These are phyloP conservation scores for Blastobotrys serpentis DNA, from an alignment of 1,139 yeast species.

Conservation along the genomic window DNA sequence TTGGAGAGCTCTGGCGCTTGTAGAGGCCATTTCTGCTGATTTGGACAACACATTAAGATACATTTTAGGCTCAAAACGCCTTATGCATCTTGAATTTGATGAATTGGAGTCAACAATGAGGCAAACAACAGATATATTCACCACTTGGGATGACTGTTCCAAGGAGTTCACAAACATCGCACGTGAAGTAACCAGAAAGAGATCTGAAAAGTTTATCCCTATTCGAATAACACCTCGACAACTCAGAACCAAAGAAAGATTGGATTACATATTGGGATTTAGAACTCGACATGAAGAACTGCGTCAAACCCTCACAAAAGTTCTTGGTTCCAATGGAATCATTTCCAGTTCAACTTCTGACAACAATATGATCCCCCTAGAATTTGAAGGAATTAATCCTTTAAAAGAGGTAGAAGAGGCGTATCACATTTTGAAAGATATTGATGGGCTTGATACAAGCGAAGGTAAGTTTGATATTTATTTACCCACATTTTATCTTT, in stretches of 20 bases:
- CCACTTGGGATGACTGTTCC: constrained; percentile 50
- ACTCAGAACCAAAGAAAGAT: constrained; percentile 46
- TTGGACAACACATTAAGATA: constrained; percentile 21
- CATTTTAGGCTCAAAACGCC: constrained; percentile 28
- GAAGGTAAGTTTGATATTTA: constrained; percentile 32
- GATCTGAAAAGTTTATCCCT: constrained; percentile 70
- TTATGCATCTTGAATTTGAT: constrained; percentile 42
- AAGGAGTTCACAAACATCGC: constrained; percentile 60
- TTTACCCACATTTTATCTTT: background rate
- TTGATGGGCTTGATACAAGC: constrained; percentile 44
- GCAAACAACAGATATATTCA: constrained; percentile 38
- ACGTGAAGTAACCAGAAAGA: constrained; percentile 71
- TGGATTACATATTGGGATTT: constrained; percentile 48
- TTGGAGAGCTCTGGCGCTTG: constrained; percentile 58
- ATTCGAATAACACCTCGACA: constrained; percentile 57
- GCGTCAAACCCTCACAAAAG: constrained; percentile 39
- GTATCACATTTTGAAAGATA: constrained; percentile 41
- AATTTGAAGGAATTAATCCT: constrained; percentile 33
- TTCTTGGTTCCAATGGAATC: constrained; percentile 29
- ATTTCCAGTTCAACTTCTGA: constrained; percentile 29
- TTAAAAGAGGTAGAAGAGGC: constrained; percentile 44
- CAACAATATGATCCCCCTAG: constrained; percentile 19
- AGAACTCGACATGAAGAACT: constrained; percentile 58
- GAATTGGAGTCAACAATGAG: constrained; percentile 37
- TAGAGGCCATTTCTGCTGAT: constrained; percentile 59